A percentile compares a stretch with the other conserved stretches of the same genome.
phyloP scores from a whole-genome alignment of 257 asterid species.

The Nicotiana obtusifolia region DNA sequence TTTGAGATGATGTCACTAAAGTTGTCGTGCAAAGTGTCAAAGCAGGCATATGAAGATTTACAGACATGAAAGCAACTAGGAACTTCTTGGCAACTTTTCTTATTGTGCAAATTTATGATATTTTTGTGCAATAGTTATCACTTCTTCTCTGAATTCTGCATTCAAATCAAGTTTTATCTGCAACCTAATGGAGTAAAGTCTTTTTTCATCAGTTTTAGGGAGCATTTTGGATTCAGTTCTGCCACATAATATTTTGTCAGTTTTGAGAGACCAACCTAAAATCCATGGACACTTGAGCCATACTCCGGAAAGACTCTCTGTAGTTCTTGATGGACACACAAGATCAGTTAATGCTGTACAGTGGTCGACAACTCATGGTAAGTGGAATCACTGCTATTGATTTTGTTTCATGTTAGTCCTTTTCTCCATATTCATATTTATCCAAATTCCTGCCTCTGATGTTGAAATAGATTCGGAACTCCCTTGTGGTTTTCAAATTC shows the following conservation, averaged over 20 bases:
- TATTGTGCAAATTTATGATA: not conserved
- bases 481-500: not conserved
- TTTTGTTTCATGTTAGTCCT: not conserved
- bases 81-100: not conserved
- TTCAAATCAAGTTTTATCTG: not conserved
- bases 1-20: not conserved
- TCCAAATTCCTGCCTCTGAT: not conserved
- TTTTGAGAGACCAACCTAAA: slow-evolving; percentile 41
- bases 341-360: slow-evolving; percentile 67
- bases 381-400: slow-evolving; percentile 14
- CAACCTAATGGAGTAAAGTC: not conserved
- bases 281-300: slow-evolving; percentile 22
- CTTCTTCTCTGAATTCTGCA: not conserved
- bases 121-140: not conserved
- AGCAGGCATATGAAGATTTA: not conserved
- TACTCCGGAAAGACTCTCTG: slow-evolving; percentile 33
- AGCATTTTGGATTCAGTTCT: slow-evolving; percentile 51
- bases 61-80: not conserved
- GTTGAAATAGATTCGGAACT: not conserved
- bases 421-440: not conserved
- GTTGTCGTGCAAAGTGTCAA: not conserved
- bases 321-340: slow-evolving; percentile 59
- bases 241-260: slow-evolving; percentile 42
- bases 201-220: slow-evolving; percentile 38
- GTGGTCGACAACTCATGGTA: slow-evolving; percentile 81